Evolutionary conservation across 2,329 filamentous ascomycete genomes (phyloP), one percentile per base, ranked within the genome.

Genomic region (Neonectria sp.): DNA sequence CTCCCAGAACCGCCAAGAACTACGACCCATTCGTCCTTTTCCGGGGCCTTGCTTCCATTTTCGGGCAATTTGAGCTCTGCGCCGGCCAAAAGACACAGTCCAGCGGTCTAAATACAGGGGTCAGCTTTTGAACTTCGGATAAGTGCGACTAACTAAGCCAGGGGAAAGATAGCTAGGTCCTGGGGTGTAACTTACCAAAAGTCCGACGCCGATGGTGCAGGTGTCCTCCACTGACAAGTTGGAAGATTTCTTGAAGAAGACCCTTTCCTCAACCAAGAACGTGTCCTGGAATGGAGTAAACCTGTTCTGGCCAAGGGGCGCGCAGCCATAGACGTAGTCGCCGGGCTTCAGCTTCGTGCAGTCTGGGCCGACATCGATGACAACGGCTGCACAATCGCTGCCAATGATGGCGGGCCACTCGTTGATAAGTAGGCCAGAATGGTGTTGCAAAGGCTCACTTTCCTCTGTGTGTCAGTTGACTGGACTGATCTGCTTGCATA

Each of bases 251-350:
- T 78, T 80, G 43, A 82, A 78, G 2, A 79, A 65, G 8, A 81
- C 65, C 35, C 76, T 69, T 63, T 81, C 80, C n/a, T 80, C 75
- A 49, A 80, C 80, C 6, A 83, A 55, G 37, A 81, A 82, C 15
- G 76, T 75, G 29, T 83, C 80, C 58, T 82, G 81, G 45, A 82
- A 82, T 3, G 80, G 80, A 1, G 73, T 74, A 60, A 76, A 78
- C 6, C 71, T 71, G n/a, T 75, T 78, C 8, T 71, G 67, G 2
- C 82, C 82, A 0, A 82, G 59, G 12, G 74, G 75, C 2, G 78
- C 78, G 63, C 79, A 81, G 3, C 80, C 79, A 65, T 77, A 83
- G 43, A 81, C 72, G 21, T 70, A 73, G 69, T 83, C 81, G 1
- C 80, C 81, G 5, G 60, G 58, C 25, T 75, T 74, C 55, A 83